A percentile compares a stretch with the other conserved stretches of the same genome.
These are phyloP conservation scores for Phytopythium sindhum DNA, from an alignment of 352 stramenopile genomes.

Conservation along the genomic window DNA sequence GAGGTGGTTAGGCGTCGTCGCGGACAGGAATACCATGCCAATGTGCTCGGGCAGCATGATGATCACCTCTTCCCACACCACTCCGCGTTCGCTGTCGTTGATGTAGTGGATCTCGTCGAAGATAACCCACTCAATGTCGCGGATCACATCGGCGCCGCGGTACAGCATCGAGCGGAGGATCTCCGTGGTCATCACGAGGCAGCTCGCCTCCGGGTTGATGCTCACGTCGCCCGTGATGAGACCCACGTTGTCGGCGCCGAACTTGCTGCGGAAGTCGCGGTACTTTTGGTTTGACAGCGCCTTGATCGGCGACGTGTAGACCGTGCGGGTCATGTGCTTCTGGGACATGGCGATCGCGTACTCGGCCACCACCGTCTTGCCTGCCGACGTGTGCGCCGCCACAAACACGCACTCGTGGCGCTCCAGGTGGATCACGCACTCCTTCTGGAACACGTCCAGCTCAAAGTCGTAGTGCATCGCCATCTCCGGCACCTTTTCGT, in stretches of 20 bases:
- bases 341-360: conserved; percentile 96
- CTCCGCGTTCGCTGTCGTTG: conserved; percentile 96
- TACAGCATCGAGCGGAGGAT: conserved; percentile 97
- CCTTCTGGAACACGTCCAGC: conserved; percentile 97
- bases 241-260: conserved; percentile 93
- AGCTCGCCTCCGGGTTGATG: conserved; percentile 95
- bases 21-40: conserved; percentile 97
- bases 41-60: conserved; percentile 98
- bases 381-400: conserved; percentile 95
- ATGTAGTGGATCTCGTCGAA: conserved; percentile 99
- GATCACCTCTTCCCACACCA: conserved; percentile 98
- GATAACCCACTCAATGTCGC: conserved; percentile 98
- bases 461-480: conserved; percentile 81
- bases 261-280: conserved; percentile 94
- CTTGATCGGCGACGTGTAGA: conserved; percentile 99
- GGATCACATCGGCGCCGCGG: conserved; percentile 94
- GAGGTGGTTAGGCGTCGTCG: conserved; percentile 98
- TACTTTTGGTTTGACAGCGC: conserved; percentile 99
- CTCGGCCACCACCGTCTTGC: conserved; percentile 98
- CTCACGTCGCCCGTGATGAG: conserved; percentile 97
- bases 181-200: conserved; percentile 98
- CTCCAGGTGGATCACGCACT: conserved; percentile 94
- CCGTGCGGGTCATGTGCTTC: conserved; percentile 88
- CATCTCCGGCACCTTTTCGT: conserved; percentile 79
- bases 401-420: conserved; percentile 95